Evolutionary conservation across 345 rosid species (phyloP).

Genomic region (Xanthoceras sorbifolium): DNA sequence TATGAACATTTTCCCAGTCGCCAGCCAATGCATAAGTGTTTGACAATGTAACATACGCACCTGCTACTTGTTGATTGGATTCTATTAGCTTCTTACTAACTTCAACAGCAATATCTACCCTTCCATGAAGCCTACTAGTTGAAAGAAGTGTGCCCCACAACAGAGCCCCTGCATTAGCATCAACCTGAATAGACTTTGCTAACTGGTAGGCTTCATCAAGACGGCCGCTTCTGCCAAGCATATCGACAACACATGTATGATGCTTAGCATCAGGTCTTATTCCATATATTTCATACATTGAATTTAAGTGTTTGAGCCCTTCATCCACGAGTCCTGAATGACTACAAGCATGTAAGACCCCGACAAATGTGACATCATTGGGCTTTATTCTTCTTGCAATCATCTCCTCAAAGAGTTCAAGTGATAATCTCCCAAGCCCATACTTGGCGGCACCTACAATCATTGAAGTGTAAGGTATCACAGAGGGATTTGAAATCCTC

Average conservation of each 20-base stretch:
- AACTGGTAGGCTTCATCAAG: constrained; percentile 66
- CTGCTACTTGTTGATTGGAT: constrained; percentile 59
- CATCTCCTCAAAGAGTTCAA: constrained; percentile 59
- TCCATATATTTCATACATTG: constrained; percentile 53
- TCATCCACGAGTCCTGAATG: constrained; percentile 75
- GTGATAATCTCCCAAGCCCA: constrained; percentile 55
- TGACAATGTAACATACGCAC: constrained; percentile 68
- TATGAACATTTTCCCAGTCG: constrained; percentile 59
- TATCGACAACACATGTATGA: constrained; percentile 76
- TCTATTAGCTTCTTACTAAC: constrained; percentile 56
- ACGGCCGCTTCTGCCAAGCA: constrained; percentile 75
- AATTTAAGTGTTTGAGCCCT: constrained; percentile 54
- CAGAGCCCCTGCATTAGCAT: constrained; percentile 51
- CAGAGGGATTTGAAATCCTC: constrained; percentile 52
- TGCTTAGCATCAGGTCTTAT: constrained; percentile 61
- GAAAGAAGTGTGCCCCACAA: constrained; percentile 83
- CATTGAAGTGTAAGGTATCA: constrained; percentile 73
- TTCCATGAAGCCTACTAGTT: constrained; percentile 69
- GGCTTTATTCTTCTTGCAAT: constrained; percentile 55
- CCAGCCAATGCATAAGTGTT: constrained; percentile 63
- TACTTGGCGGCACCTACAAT: constrained; percentile 57
- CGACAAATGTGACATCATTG: constrained; percentile 67
- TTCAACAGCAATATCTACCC: constrained; percentile 67
- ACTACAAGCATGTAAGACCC: constrained; percentile 76
- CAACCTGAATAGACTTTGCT: constrained; percentile 50